Evolutionary conservation across 305 asterid species (phyloP).

Genomic region (Fraxinus ornus): DNA sequence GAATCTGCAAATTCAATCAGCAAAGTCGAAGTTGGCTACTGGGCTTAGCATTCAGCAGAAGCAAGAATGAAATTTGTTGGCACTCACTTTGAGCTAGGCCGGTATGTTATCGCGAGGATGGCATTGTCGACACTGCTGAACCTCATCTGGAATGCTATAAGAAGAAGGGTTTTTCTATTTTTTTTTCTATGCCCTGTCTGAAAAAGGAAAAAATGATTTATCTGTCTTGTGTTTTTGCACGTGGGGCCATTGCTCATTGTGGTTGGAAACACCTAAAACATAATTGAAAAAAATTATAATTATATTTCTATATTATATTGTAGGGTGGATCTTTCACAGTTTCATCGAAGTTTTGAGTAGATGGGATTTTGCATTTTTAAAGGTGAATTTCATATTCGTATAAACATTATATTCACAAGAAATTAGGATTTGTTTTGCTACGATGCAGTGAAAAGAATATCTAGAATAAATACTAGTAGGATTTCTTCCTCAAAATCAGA

Average conservation of each 20-base stretch:
- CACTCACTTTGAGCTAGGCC: conserved; percentile 24
- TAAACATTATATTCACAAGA: background rate
- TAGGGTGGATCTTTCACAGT: too few species aligned
- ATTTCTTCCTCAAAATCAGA: background rate
- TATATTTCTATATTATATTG: too few species aligned
- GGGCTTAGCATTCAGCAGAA: background rate
- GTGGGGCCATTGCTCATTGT: background rate
- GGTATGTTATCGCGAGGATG: conserved; percentile 8
- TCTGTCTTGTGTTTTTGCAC: background rate
- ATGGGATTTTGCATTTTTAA: background rate
- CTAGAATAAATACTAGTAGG: background rate
- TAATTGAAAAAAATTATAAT: background rate
- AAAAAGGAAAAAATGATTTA: background rate
- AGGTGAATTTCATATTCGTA: too few species aligned
- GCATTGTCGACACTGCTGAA: background rate
- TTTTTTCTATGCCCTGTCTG: background rate
- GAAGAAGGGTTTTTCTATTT: background rate
- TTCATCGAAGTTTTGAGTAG: background rate
- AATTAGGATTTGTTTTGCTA: background rate
- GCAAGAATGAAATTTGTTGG: background rate
- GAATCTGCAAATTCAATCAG: conserved; percentile 18
- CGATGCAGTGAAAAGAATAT: background rate
- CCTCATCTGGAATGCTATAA: background rate
- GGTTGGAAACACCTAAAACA: background rate
- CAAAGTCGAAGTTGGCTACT: background rate